phyloP scores from a whole-genome alignment of 345 rosid species.

The Eucalyptus cloeziana region DNA sequence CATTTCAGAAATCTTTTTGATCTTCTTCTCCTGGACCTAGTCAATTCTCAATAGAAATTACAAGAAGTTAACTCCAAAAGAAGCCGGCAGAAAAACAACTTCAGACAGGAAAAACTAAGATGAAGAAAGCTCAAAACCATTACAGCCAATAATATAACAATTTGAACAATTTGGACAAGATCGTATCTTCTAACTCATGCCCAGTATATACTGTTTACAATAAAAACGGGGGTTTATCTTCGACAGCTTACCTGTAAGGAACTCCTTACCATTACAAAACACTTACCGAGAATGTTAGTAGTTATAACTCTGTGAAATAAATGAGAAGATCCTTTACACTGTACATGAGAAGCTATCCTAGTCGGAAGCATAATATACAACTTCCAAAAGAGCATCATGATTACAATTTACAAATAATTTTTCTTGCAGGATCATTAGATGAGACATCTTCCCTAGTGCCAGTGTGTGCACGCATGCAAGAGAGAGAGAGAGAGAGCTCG shows the following conservation, averaged over 20 bases:
- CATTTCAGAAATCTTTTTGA: conserved; percentile 75
- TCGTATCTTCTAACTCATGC: background rate
- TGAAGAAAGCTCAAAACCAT: background rate
- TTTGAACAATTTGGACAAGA: background rate
- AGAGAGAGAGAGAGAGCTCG: background rate
- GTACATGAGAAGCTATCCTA: background rate
- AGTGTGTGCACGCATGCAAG: background rate
- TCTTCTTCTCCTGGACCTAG: conserved; percentile 96
- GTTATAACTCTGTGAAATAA: background rate
- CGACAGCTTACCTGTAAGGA: background rate
- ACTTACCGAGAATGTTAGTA: background rate
- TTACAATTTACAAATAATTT: background rate
- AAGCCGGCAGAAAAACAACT: background rate
- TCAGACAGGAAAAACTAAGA: background rate
- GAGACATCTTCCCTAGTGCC: background rate
- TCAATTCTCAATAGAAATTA: conserved; percentile 3
- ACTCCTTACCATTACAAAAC: background rate
- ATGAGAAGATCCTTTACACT: background rate
- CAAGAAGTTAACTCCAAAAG: background rate
- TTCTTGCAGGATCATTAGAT: background rate
- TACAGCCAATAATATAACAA: background rate
- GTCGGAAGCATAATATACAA: background rate
- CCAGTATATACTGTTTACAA: background rate
- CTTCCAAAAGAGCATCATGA: background rate
- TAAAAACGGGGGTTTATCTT: background rate